Evolutionary conservation across 2,329 filamentous ascomycete genomes (phyloP), one percentile per base, ranked within the genome.

Genomic region (Colletotrichum trifolii): DNA sequence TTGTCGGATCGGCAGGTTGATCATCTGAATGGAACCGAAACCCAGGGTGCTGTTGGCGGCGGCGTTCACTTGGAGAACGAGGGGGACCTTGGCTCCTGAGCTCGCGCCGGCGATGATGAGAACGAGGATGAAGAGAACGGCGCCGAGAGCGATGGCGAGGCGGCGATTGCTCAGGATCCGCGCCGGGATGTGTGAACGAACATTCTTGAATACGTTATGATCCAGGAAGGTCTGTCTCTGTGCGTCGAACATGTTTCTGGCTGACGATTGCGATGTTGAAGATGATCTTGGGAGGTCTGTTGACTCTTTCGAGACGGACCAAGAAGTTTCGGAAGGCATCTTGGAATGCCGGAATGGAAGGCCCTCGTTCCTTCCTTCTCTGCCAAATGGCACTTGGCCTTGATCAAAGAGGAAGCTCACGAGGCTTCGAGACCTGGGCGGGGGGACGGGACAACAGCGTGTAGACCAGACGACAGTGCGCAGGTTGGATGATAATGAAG

Each of bases 41-140:
- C 72, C 72, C 15, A 74, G 61, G 4, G 72, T 73, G 40, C 68
- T 54, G 64, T 74, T 74, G 38, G 68, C 68, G 4, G 70, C 70
- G 10, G 68, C 67, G 42, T 54, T 43, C 35, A 67, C 8, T 12
- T 33, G 33, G 33, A 56, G 45, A 2, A 56, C 12, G 11, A 49
- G 5, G 13, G 52, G 25, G n/a, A 38, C 25, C n/a, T 39, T 25
- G 13, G 45, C 17, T 11, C 38, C n/a, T 13, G 58, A 42, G 12
- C 33, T 43, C 2, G 58, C 33, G 12, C 36, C 38, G 8, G 35
- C 11, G 9, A 61, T 17, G 10, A 56, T 43, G 10, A 61, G 50
- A n/a, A 61, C 34, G 11, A 45, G 15, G 6, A 61, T 15, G 36
- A 55, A 61, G 1, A 49, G 8, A 1, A 39, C 9, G 2, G 17